Percentiles rank a stretch among this genome's conserved stretches.
phyloP scores from a whole-genome alignment of 441 rosid genomes.

The Euphorbia celastroides region DNA sequence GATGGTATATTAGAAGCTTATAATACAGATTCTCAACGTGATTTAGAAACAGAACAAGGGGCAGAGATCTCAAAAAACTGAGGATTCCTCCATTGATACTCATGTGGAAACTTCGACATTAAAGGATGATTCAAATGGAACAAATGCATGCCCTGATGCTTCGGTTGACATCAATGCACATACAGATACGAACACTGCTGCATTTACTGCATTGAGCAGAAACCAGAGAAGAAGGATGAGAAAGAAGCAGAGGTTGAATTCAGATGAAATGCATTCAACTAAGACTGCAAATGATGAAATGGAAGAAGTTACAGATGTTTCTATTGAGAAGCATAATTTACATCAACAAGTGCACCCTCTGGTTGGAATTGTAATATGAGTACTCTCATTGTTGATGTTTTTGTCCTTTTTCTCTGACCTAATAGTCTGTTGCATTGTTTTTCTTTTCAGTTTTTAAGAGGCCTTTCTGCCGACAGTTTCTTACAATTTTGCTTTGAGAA shows the following conservation, averaged over 20 bases:
- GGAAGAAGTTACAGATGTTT: slow-evolving; percentile 7
- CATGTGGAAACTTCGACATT: background rate
- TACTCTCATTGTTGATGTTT: background rate
- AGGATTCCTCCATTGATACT: background rate
- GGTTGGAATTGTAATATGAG: slow-evolving; percentile 11
- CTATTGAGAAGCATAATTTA: slow-evolving; percentile 15
- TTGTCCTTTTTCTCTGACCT: background rate
- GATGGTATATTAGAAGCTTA: background rate
- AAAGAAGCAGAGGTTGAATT: slow-evolving; percentile 10
- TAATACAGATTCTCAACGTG: background rate
- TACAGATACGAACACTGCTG: background rate
- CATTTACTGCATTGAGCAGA: background rate
- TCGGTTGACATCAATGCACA: background rate
- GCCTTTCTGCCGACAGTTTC: slow-evolving; percentile 69
- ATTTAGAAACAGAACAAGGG: background rate
- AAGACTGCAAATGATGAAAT: slow-evolving; percentile 13
- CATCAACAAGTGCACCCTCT: slow-evolving; percentile 7
- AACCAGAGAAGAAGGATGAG: background rate
- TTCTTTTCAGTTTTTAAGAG: slow-evolving; percentile 62
- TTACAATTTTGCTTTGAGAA: slow-evolving; percentile 71
- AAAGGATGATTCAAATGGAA: background rate
- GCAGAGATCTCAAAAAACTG: background rate
- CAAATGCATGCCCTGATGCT: background rate
- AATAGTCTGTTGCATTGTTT: slow-evolving; percentile 8
- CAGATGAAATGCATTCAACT: slow-evolving; percentile 13